phyloP scores from a whole-genome alignment of 2,329 filamentous ascomycete species.

The Fusarium sp. region DNA sequence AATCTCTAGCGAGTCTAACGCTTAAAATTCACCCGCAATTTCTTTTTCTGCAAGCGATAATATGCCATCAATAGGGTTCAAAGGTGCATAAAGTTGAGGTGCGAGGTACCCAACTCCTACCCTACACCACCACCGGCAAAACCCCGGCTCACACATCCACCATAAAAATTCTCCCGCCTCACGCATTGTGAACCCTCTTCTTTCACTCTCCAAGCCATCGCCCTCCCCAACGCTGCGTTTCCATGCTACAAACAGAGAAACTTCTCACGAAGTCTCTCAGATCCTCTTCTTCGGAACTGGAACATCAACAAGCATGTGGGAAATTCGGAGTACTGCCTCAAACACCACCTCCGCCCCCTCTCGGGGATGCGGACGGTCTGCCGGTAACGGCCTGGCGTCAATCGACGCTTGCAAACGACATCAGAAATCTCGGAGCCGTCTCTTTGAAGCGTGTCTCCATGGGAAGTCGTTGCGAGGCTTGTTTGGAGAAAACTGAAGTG shows the following conservation, averaged over 20 bases:
- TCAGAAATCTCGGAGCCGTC: slow-evolving; percentile 84
- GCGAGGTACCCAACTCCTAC: neutral
- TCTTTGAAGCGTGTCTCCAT: slow-evolving; percentile 68
- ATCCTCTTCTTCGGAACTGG: slow-evolving; percentile 33
- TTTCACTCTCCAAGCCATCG: slow-evolving; percentile 71
- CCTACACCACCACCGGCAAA: slow-evolving; percentile 22
- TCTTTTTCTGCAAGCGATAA: too few relatives aligned
- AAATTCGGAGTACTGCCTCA: slow-evolving; percentile 98
- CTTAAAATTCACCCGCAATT: too few relatives aligned
- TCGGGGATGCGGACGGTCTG: slow-evolving; percentile 63
- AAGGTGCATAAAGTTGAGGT: neutral
- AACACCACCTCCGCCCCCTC: slow-evolving; percentile 43
- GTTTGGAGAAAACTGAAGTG: slow-evolving; percentile 81
- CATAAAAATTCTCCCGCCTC: slow-evolving; percentile 34
- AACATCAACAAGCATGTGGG: slow-evolving; percentile 77
- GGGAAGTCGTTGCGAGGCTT: slow-evolving; percentile 96
- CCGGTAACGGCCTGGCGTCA: slow-evolving; percentile 91
- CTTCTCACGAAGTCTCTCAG: slow-evolving; percentile 31
- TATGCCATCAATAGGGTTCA: neutral
- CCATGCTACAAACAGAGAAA: slow-evolving; percentile 86
- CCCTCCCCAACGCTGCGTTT: slow-evolving; percentile 94
- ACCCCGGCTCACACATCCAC: slow-evolving; percentile 17
- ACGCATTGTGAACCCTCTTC: slow-evolving; percentile 36
- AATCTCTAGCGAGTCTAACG: too few relatives aligned
- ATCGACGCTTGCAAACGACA: slow-evolving; percentile 85